Base-by-base conservation (phyloP, 2,329 filamentous ascomycete genomes). In the Mycosphaerella arachidis region DNA sequence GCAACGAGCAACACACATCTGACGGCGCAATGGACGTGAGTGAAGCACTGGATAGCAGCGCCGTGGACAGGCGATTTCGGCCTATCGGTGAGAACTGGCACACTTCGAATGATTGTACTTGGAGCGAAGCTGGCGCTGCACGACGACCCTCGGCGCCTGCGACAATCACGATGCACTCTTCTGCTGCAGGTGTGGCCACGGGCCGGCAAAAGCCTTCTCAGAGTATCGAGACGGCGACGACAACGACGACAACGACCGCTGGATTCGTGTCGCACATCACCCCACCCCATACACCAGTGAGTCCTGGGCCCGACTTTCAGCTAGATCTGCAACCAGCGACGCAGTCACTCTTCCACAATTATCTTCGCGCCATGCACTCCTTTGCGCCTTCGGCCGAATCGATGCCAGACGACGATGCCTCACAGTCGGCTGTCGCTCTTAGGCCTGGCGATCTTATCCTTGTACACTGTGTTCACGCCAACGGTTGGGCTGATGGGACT, bases 401-500 rank as follows among this genome's bases (percentile, higher is more conserved):
- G 4, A 63, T 64, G 55, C 86, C 86, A n/a, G 90, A 92, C 59
- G 89, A 78, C 48, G 77, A 80, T 57, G 74, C 78, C 48, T 76
- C 76, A 6, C 77, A 79, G 24, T 77, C 97, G 57, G 97, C 93
- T 10, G 81, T 97, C 10, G 89, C 92, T 24, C 82, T 99, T 58
- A 90, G 90, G 67, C 88, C 94, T 72, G 94, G 94, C 60, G 94
- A 99, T 71, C 85, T 99, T 53, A 88, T 99, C 56, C 78, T 99
- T 59, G 89, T 99, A 24, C 94, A 99, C 75, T 97, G 94, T 4
- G 90, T 97, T 66, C 94, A 99, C 75, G 94, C 91, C 62, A 99
- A 97, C 78, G 94, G 94, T 67, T 99, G 94, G 94, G 94, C 94
- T 33, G 94, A 99, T 74, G 94, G 94, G 55, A 99, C 94, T 0